A percentile compares a stretch with the other conserved stretches of the same genome.
These are phyloP conservation scores for Niebla homalea DNA, from an alignment of 495 filamentous ascomycete genomes.

Conservation along the genomic window DNA sequence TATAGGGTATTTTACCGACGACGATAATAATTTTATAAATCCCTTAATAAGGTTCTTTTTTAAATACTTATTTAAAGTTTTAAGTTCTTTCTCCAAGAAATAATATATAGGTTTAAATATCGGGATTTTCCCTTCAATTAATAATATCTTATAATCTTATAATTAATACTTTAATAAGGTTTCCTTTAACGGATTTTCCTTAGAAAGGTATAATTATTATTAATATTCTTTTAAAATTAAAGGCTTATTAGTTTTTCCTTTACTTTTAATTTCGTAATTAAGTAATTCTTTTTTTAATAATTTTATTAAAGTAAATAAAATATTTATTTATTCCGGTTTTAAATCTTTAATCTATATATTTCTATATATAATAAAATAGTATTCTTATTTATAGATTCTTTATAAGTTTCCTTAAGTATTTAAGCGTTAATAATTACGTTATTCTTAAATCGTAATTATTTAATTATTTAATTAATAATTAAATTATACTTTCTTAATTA, in stretches of 20 bases:
- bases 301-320: not conserved
- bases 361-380: too few species aligned
- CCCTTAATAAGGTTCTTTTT: not conserved
- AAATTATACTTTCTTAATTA: conserved; percentile 1
- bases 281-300: not conserved
- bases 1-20: not conserved
- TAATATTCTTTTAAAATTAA: not conserved
- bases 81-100: too few species aligned
- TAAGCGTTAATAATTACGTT: too few species aligned
- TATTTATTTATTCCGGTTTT: not conserved
- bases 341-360: too few species aligned
- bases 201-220: not conserved
- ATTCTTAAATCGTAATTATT: not conserved
- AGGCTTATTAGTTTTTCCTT: not conserved
- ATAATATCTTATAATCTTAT: not conserved
- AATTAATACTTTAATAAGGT: not conserved
- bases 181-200: not conserved
- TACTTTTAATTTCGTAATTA: not conserved
- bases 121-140: not conserved
- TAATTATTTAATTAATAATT: not conserved
- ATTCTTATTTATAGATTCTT: too few species aligned
- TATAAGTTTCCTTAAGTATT: too few species aligned
- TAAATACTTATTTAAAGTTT: too few species aligned
- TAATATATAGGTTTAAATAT: not conserved
- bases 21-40: not conserved